These are phyloP conservation scores for Farysia itapuensis DNA, from an alignment of 1,284 basidiomycete genomes.

Conservation along the genomic window DNA sequence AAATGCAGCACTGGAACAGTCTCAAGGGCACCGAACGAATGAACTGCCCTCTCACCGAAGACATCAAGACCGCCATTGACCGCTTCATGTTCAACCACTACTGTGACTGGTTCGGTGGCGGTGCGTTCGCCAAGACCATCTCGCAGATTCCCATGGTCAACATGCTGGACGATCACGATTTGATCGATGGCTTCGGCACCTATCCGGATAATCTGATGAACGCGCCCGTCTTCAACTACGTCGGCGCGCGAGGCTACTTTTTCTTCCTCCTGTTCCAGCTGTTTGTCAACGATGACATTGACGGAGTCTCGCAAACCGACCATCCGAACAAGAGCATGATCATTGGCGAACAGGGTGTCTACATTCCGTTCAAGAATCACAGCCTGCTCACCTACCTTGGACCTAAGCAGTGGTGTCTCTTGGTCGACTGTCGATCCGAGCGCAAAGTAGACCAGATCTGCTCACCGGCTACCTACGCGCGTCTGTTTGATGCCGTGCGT, in stretches of 20 bases:
- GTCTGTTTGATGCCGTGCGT: constrained; percentile 42
- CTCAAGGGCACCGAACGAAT: constrained; percentile 71
- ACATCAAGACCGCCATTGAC: constrained; percentile 78
- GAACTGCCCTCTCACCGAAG: constrained; percentile 69
- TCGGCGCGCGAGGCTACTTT: constrained; percentile 51
- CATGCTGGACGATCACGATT: constrained; percentile 68
- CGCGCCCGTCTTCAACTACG: constrained; percentile 50
- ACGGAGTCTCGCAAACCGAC: constrained; percentile 30
- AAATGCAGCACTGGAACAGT: constrained; percentile 76
- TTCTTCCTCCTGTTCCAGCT: constrained; percentile 59
- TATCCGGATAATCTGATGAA: constrained; percentile 61
- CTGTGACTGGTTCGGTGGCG: constrained; percentile 71
- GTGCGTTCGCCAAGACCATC: constrained; percentile 89
- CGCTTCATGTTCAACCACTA: constrained; percentile 79
- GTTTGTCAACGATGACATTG: constrained; percentile 51
- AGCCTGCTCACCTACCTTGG: constrained; percentile 53
- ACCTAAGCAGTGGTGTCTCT: constrained; percentile 54
- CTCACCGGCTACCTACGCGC: constrained; percentile 45
- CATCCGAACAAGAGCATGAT: constrained; percentile 45
- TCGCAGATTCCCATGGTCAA: constrained; percentile 75
- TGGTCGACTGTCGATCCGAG: constrained; percentile 57
- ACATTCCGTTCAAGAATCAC: constrained; percentile 55
- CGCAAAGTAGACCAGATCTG: constrained; percentile 56
- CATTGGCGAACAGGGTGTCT: constrained; percentile 46
- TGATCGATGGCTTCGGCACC: constrained; percentile 90